Base-by-base conservation (phyloP, 352 stramenopile species). In the Phytopythium ostracodes region DNA sequence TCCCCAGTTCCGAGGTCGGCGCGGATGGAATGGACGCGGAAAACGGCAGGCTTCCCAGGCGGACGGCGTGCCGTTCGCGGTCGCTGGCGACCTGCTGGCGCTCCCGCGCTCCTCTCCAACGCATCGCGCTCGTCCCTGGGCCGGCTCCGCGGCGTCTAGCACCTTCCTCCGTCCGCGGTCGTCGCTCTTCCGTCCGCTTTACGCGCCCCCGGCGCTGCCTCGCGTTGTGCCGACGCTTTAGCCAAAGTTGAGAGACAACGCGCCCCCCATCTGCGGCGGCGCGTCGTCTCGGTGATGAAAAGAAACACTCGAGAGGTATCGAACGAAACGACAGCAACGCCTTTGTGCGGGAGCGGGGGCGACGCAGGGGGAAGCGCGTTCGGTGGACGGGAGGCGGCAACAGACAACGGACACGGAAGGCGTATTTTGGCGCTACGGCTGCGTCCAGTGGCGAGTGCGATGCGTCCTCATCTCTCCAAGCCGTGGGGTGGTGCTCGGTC, bases 231-330 rank as follows among this genome's bases (percentile, higher is more conserved):
- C 67, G 70, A 76, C 51, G 50, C 17, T 64, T 76, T 76, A 76
- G 70, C 70, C 70, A 74, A 59, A 76, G 72, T 76, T 76, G 70
- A 76, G 70, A 67, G 66, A 12, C 15, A 35, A 24, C 33, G 22
- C 22, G 53, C 63, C 33, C 35, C 60, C 42, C 47, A n/a, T 38
- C n/a, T 24, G 40, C 36, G 22, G 17, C 20, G 56, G 56, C 29
- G 33, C 40, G 59, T 56, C 42, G 31, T 64, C 60, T 76, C 60
- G 49, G 65, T 73, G 70, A 76, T 57, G 64, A 76, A n/a, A 76
- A 68, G 22, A 68, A 27, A 65, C 43, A 43, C 56, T 74, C 70
- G 70, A 76, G 70, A 76, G 70, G 70, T 73, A 71, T 73, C 55
- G 55, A 60, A 60, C 22, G 27, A 4, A n/a, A 36, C 53, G 33